These are phyloP conservation scores for Volvariella surrecta DNA, from an alignment of 1,284 basidiomycete genomes.

Conservation along the genomic window DNA sequence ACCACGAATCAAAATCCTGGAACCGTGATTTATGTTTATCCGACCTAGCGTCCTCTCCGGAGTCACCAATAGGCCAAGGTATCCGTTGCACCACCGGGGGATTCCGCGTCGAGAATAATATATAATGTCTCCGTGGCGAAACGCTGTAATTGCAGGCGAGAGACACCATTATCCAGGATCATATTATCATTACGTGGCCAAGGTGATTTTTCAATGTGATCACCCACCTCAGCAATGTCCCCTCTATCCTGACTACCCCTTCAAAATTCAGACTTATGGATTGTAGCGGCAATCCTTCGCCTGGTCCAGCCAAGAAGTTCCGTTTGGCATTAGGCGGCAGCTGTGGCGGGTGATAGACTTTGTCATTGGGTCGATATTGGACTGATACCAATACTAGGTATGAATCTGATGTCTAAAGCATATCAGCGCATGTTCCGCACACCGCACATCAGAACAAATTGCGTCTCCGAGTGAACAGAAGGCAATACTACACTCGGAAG, in stretches of 20 bases:
- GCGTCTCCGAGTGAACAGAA: too few relatives aligned
- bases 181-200: background rate
- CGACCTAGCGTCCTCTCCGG: slow-evolving; percentile 28
- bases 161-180: background rate
- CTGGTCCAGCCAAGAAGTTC: slow-evolving; percentile 70
- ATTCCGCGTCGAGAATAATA: slow-evolving; percentile 63
- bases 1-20: slow-evolving; percentile 59
- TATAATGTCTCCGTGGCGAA: slow-evolving; percentile 58
- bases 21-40: slow-evolving; percentile 24
- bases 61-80: slow-evolving; percentile 63
- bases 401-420: slow-evolving; percentile 57
- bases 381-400: slow-evolving; percentile 73
- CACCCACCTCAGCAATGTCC: slow-evolving; percentile 57
- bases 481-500: too few relatives aligned
- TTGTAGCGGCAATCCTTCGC: slow-evolving; percentile 64
- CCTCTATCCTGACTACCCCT: slow-evolving; percentile 76
- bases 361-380: slow-evolving; percentile 45
- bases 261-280: slow-evolving; percentile 64
- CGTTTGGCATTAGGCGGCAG: slow-evolving; percentile 46
- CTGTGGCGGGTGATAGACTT: slow-evolving; percentile 48
- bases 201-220: background rate
- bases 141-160: slow-evolving; percentile 34
- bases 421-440: too few relatives aligned
- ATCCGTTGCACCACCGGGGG: slow-evolving; percentile 71
- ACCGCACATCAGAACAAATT: too few relatives aligned